A percentile compares a stretch with the other conserved stretches of the same genome.
Conservation (phyloP, 2,329 filamentous ascomycete genomes). For the Paramyrothecium sp. region DNA sequence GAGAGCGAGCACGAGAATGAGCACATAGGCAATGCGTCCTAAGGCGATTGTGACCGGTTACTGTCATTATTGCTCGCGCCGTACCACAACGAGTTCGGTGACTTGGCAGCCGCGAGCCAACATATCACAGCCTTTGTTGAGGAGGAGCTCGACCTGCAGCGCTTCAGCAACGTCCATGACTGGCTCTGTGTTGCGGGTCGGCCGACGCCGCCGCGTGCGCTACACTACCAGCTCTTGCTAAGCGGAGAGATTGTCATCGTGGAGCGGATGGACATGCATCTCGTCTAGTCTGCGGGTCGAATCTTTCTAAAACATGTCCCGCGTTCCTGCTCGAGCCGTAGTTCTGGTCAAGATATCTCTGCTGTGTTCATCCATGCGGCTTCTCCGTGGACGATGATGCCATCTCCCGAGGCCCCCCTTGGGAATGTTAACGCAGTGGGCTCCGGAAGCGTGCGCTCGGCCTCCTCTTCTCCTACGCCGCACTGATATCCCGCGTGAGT, state of each 20-base stretch:
- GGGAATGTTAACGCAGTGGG: background rate
- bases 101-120: too few relatives aligned
- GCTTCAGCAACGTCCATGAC: conserved; percentile 1
- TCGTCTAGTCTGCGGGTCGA: conserved; percentile 17
- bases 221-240: conserved; percentile 18
- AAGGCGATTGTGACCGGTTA: too few relatives aligned
- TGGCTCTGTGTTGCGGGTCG: conserved; percentile 23
- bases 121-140: too few relatives aligned
- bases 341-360: conserved; percentile 15
- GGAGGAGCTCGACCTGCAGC: background rate
- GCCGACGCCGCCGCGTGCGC: conserved; percentile 19
- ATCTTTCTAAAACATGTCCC: conserved; percentile 27
- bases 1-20: too few relatives aligned
- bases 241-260: too few relatives aligned
- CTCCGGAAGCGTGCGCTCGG: background rate
- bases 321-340: conserved; percentile 19
- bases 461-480: conserved; percentile 32
- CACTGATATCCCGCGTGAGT: conserved; percentile 30
- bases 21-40: too few relatives aligned
- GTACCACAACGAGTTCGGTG: too few relatives aligned
- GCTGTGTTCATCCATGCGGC: background rate
- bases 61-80: too few relatives aligned
- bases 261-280: conserved; percentile 21
- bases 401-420: too few relatives aligned
- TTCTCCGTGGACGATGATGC: background rate